Percentiles rank a stretch among this genome's conserved stretches.
Evolutionary conservation across 129 eudicot species (phyloP).

Genomic region (Centella asiatica): DNA sequence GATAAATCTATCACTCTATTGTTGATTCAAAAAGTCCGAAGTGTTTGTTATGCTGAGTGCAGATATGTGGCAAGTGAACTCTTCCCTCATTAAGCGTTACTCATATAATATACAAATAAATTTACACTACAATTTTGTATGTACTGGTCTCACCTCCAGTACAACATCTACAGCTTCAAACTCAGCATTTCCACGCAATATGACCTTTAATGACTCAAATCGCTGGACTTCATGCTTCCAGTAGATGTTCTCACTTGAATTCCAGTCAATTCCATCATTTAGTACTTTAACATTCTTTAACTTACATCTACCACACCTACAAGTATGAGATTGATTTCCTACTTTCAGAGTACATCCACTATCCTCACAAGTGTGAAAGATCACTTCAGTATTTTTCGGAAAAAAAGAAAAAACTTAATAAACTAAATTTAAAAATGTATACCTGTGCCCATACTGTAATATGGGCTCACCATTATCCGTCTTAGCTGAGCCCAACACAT

Average conservation of each 20-base stretch:
- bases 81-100: constrained; percentile 1
- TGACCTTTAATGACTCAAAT: constrained; percentile 58
- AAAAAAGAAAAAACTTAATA: neutral
- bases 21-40: no score
- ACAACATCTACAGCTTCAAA: constrained; percentile 83
- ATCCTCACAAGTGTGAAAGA: neutral
- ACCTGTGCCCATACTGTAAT: constrained; percentile 87
- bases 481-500: constrained; percentile 58
- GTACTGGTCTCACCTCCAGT: constrained; percentile 49
- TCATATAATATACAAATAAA: neutral
- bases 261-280: constrained; percentile 89
- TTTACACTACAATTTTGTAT: no score
- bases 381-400: constrained; percentile 2
- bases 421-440: neutral
- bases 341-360: neutral
- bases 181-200: constrained; percentile 96
- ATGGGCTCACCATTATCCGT: constrained; percentile 46
- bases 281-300: constrained; percentile 64
- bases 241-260: constrained; percentile 55
- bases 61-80: neutral
- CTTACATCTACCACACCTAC: constrained; percentile 85
- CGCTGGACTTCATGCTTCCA: constrained; percentile 95
- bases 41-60: neutral
- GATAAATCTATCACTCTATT: no score
- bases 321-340: constrained; percentile 10